Base-by-base conservation (phyloP, 2,329 filamentous ascomycete species). In the Teratosphaeria epicoccoides region DNA sequence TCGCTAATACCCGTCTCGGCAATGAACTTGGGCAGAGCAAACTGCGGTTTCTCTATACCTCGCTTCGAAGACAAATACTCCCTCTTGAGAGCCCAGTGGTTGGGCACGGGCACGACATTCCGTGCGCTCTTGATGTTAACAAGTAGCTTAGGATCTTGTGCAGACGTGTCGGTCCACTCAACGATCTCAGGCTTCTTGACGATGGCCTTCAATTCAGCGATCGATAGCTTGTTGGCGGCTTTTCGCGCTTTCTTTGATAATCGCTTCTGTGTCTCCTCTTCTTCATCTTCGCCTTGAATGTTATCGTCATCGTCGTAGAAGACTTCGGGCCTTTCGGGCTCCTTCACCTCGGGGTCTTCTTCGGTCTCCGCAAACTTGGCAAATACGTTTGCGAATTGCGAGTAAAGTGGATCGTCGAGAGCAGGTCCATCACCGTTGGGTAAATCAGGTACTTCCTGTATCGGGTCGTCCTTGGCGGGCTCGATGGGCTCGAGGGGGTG, bases 1-100 rank as follows among this genome's bases (percentile, higher is more conserved):
- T 97, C 93, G 14, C 89, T 83, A 63, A 98, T 98, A 28, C 93
- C 93, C 1, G 93, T 98, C 66, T 97, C 93, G 61, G 91, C 86
- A 58, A 98, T 98, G 69, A 97, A 98, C 63, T 91, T 93, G 1
- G 93, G 93, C 14, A 98, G 78, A 24, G 88, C 80, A 69, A 97
- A 98, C 0, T 90, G 84, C 0, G 91, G 81, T 71, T 98, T 98
- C 70, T 98, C 93, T 54, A 98, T 88, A 71, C 93, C 93, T 54
- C 93, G 81, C 71, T 98, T 98, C 44, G 90, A 96, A 0, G 91
- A 97, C 2, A 98, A 76, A 65, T 98, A 98, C 68, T 98, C 93
- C 59, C 93, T 83, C 74, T 98, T 98, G 51, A 98, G 74, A 0
- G 88, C 89, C 93, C 93, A 98, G 68, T 98, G 93, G 4, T 79